Evolutionary conservation across 1,139 yeast species (phyloP).

Genomic region (Sugiyamaella paludigena): DNA sequence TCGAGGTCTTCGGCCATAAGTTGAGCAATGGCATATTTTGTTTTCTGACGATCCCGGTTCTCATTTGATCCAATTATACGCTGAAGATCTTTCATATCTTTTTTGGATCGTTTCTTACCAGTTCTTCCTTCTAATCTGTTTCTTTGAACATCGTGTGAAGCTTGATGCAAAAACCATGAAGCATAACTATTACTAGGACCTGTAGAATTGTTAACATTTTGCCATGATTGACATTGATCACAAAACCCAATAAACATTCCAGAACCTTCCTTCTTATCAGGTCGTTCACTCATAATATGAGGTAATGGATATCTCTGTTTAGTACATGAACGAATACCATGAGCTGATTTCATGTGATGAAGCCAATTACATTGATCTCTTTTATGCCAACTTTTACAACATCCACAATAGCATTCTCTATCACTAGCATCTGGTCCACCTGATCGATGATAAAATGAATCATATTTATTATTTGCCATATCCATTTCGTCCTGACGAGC

Average conservation of each 20-base stretch:
- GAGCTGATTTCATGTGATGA: constrained; percentile 29
- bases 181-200: constrained; percentile 19
- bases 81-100: constrained; percentile 20
- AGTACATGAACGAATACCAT: constrained; percentile 27
- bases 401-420: constrained; percentile 27
- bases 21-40: constrained; percentile 18
- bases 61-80: constrained; percentile 15
- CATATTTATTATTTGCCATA: constrained; percentile 23
- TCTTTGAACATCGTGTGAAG: constrained; percentile 25
- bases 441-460: constrained; percentile 21
- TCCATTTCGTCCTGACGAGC: constrained; percentile 19
- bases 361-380: constrained; percentile 28
- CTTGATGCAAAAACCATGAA: constrained; percentile 28
- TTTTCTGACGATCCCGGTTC: constrained; percentile 13
- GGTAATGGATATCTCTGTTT: constrained; percentile 25
- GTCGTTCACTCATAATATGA: constrained; percentile 23
- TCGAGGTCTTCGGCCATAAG: constrained; percentile 20
- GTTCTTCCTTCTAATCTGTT: constrained; percentile 24
- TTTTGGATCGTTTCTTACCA: constrained; percentile 24
- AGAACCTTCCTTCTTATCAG: constrained; percentile 20
- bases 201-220: constrained; percentile 24
- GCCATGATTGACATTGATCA: constrained; percentile 28
- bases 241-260: constrained; percentile 25
- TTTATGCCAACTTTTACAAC: constrained; percentile 27
- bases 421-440: constrained; percentile 14